These are phyloP conservation scores for Physocladia obscura DNA, from an alignment of 192 early-diverging fungal genomes.

Conservation along the genomic window DNA sequence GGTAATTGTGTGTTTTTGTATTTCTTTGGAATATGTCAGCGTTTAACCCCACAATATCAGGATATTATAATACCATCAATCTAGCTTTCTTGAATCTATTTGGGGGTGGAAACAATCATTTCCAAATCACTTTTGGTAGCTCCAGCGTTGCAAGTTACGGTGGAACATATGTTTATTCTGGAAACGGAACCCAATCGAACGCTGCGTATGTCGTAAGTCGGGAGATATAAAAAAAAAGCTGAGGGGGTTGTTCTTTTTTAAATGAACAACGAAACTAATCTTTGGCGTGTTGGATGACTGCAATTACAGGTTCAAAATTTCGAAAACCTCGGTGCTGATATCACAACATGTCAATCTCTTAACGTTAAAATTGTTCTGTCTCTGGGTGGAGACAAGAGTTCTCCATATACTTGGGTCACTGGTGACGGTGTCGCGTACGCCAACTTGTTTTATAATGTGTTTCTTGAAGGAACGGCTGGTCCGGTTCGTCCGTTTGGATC, in stretches of 20 bases:
- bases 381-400: conserved; percentile 18
- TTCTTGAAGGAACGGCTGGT: conserved; percentile 15
- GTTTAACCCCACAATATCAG: not conserved
- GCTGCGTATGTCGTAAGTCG: not conserved
- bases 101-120: conserved; percentile 12
- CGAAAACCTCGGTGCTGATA: conserved; percentile 8
- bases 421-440: conserved; percentile 17
- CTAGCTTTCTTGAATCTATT: conserved; percentile 19
- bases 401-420: not conserved
- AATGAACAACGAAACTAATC: not conserved
- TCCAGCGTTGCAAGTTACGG: conserved; percentile 8
- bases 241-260: not conserved
- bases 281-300: not conserved
- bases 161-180: conserved; percentile 12
- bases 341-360: not conserved
- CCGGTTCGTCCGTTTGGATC: conserved; percentile 22
- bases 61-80: conserved; percentile 15
- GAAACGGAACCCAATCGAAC: conserved; percentile 3
- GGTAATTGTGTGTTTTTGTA: not conserved
- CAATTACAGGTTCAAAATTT: not conserved
- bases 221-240: too few relatives aligned
- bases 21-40: not conserved
- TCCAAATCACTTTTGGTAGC: conserved; percentile 15
- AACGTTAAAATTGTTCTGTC: conserved; percentile 10
- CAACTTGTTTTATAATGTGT: conserved; percentile 17